Conservation (phyloP, 2,329 filamentous ascomycete species). For the Colletotrichum phormii region DNA sequence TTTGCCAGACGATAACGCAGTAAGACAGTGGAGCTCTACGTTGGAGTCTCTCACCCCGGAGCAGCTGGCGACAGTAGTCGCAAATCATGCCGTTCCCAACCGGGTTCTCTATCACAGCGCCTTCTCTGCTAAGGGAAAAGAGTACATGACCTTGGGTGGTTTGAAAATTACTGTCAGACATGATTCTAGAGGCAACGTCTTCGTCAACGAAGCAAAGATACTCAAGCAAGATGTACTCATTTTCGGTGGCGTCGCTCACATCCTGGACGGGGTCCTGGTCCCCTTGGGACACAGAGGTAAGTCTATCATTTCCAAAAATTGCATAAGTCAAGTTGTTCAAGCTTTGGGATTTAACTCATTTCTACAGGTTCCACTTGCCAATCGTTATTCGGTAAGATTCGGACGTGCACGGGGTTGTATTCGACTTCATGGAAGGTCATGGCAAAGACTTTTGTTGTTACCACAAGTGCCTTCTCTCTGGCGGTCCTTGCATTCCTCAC, state of each 20-base stretch:
- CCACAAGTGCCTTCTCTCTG: no score
- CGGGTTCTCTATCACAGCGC: background rate
- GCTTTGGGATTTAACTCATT: background rate
- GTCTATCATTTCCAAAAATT: background rate
- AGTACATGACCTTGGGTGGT: background rate
- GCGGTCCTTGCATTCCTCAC: no score
- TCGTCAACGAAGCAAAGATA: background rate
- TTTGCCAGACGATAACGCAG: background rate
- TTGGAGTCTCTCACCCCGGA: background rate
- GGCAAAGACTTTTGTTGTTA: no score
- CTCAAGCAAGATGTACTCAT: conserved; percentile 8
- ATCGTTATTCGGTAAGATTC: background rate
- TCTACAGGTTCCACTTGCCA: background rate
- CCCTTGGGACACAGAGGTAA: background rate
- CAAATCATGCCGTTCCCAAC: background rate
- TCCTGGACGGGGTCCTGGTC: background rate
- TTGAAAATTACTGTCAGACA: background rate
- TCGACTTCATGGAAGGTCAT: no score
- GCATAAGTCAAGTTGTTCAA: background rate
- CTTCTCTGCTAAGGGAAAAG: background rate
- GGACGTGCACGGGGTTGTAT: no score
- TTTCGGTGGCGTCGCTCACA: conserved; percentile 2
- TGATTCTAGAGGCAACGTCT: background rate
- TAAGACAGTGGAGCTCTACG: background rate
- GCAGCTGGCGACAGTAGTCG: background rate